Base-by-base conservation (phyloP, 2,329 filamentous ascomycete species). In the Gaeumannomyces tritici region DNA sequence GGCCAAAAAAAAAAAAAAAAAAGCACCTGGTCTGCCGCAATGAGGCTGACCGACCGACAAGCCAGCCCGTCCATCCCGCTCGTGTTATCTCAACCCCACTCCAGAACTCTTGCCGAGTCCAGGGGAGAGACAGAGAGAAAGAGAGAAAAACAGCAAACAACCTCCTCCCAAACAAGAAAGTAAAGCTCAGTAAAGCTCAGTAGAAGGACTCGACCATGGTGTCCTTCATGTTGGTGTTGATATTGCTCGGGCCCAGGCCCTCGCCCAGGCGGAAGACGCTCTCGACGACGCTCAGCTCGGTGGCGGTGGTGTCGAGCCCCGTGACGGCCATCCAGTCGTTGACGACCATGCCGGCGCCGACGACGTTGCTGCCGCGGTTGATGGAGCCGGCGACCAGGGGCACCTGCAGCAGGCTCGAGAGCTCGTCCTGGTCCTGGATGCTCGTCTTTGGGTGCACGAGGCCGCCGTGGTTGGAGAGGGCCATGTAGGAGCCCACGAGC, bases 141-240 rank as follows among this genome's bases (percentile, higher is more conserved):
- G 3, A 33, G 12, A 33, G 12, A 7, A 33, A 8, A 33, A 8
- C 31, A 33, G n/a, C 42, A 42, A 60, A 60, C 54, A 4, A n/a
- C 11, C 7, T 55, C 21, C 5, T 42, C 7, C 33, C 26, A 21
- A 27, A 18, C 1, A 28, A 51, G 28, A 59, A 28, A 57, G 18
- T 2, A 31, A 57, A 57, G 31, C 62, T 15, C 29, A n/a, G n/a
- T n/a, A n/a, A n/a, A 63, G 55, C 70, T 83, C 83, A 99, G 81
- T 99, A 99, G 80, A 98, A 99, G 71, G 91, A 96, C 82, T 99
- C 95, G 65, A 99, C 95, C 86, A 99, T 96, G 67, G 92, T 95
- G 75, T 98, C 93, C 85, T 97, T 98, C 81, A 97, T 88, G 69
- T 80, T 87, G 61, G 87, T 89, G 75, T 90, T 90, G 79, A 93